Conservation (phyloP, 2,329 filamentous ascomycete species). For the Penicillium nordicum region DNA sequence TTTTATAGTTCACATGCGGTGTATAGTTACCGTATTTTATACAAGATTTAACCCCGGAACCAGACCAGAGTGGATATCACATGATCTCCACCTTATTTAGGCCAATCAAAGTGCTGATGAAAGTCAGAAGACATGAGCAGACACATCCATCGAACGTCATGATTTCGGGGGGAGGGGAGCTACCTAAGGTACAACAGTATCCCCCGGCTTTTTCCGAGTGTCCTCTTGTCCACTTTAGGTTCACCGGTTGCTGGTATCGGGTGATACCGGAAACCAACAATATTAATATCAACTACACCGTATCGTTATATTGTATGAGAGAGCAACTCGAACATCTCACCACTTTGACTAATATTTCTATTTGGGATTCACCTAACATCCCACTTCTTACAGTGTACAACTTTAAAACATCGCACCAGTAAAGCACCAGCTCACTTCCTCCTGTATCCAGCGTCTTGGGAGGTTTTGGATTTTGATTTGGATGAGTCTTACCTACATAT, state of each 20-base stretch:
- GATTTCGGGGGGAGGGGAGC: background rate
- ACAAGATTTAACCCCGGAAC: background rate
- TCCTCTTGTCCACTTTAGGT: slow-evolving; percentile 30
- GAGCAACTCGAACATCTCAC: too few species aligned
- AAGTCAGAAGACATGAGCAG: slow-evolving; percentile 1
- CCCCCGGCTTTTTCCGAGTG: slow-evolving; percentile 26
- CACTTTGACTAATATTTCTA: too few species aligned
- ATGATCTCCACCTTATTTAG: slow-evolving; percentile 20
- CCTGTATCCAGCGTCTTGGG: background rate
- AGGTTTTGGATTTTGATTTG: background rate
- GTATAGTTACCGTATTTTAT: background rate
- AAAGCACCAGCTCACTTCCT: background rate
- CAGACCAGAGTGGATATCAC: slow-evolving; percentile 17
- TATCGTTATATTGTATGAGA: too few species aligned
- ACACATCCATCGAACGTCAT: background rate
- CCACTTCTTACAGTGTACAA: background rate
- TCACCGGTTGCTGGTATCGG: slow-evolving; percentile 30
- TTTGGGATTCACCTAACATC: background rate
- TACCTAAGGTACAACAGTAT: background rate
- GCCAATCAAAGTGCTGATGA: slow-evolving; percentile 14
- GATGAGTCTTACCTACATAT: background rate
- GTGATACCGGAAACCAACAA: slow-evolving; percentile 11
- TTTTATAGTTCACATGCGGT: too few species aligned
- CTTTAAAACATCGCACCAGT: slow-evolving; percentile 6
- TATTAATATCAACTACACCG: too few species aligned